Base-by-base conservation (phyloP, 192 early-diverging fungal species). In the Entomortierella chlamydospora region DNA sequence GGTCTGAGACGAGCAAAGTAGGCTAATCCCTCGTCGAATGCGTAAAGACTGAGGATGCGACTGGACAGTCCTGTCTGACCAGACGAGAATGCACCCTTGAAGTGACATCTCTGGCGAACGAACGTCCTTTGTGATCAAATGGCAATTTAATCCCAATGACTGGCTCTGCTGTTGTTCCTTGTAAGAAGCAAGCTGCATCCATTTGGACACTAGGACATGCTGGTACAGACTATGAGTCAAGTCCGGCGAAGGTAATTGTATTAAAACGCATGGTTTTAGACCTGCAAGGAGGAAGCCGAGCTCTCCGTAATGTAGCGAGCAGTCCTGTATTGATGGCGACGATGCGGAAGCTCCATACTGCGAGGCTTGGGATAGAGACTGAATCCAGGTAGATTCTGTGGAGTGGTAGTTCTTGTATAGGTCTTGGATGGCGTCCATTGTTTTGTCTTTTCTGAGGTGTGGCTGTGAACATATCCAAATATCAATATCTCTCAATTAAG, bases 291-390 rank as follows among this genome's bases (percentile, higher is more conserved):
- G 39, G 31, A 79, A 79, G 0, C 68, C 68, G 4, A 70, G 26
- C 22, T 79, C 76, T 49, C 76, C 76, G 22, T 64, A 79, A 51
- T 79, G 76, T 4, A 79, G 33, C 8, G 76, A 79, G 57, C 68
- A 79, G 1, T 70, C 62, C 50, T 79, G 56, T 10, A 70, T n/a
- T 0, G 65, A 5, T 42, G 65, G 18, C 4, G 41, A 9, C 22
- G 49, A 17, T 42, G 55, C 17, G 2, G 45, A 12, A 17, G n/a
- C 4, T 39, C 22, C 33, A 41, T 42, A 0, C 0, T 12, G 17
- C 9, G 54, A 5, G 4, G 23, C 10, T 41, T 22, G 41, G 8
- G 23, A 29, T 4, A 51, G 25, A 11, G 49, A 29, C 0, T 66
- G n/a, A 34, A 66, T 59, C 76, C 76, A 70, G 11, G 54, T 29